Conservation (phyloP, 2,329 filamentous ascomycete genomes). For the Botrytis medusae region DNA sequence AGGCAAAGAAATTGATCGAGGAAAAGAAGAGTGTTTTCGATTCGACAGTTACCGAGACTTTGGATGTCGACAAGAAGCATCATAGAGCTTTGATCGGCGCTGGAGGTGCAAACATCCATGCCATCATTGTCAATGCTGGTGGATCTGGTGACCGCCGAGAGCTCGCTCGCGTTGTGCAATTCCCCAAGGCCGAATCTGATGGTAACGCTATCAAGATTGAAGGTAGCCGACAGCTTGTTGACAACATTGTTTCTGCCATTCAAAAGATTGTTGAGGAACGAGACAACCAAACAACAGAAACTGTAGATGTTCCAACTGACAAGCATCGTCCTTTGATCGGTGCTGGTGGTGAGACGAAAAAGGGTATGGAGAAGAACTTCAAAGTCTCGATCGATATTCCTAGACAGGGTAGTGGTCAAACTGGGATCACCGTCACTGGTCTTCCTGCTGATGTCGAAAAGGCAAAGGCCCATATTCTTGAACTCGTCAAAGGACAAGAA, state of each 20-base stretch:
- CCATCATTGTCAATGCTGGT: slow-evolving; percentile 83
- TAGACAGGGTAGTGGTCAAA: slow-evolving; percentile 79
- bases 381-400: slow-evolving; percentile 87
- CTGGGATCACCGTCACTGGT: slow-evolving; percentile 83
- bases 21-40: slow-evolving; percentile 87
- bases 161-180: slow-evolving; percentile 86
- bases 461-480: slow-evolving; percentile 81
- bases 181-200: slow-evolving; percentile 83
- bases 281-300: slow-evolving; percentile 76
- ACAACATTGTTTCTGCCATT: slow-evolving; percentile 84
- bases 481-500: slow-evolving; percentile 79
- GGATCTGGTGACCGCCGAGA: slow-evolving; percentile 83
- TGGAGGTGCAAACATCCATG: slow-evolving; percentile 79
- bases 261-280: slow-evolving; percentile 78
- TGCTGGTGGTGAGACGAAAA: slow-evolving; percentile 83
- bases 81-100: slow-evolving; percentile 87
- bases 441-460: slow-evolving; percentile 75
- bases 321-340: slow-evolving; percentile 93
- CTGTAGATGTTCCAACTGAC: slow-evolving; percentile 78
- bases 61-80: slow-evolving; percentile 93
- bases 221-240: slow-evolving; percentile 78
- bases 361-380: slow-evolving; percentile 82
- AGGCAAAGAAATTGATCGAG: slow-evolving; percentile 86
- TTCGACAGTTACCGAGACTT: slow-evolving; percentile 77
- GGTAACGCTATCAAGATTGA: slow-evolving; percentile 86